A percentile compares a stretch with the other conserved stretches of the same genome.
Conservation (phyloP, 495 filamentous ascomycete genomes). For the Penicillium paradoxum region DNA sequence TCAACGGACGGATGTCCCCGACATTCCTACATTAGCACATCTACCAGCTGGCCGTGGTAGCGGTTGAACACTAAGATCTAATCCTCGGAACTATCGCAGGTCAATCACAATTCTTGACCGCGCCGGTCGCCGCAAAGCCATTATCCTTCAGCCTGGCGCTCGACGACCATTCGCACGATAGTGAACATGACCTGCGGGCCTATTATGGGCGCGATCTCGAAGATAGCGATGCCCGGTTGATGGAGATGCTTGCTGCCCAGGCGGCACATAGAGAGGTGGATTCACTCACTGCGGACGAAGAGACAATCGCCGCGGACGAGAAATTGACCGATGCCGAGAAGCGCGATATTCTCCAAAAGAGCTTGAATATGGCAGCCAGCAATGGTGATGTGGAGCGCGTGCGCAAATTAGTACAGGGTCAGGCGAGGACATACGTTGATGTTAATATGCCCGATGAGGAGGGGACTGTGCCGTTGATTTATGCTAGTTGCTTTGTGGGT, state of each 20-base stretch:
- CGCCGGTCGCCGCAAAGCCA: constrained; percentile 76
- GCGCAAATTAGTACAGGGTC: constrained; percentile 66
- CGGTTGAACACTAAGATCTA: neutral
- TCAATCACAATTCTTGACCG: constrained; percentile 89
- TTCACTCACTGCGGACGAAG: constrained; percentile 68
- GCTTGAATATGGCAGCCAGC: constrained; percentile 91
- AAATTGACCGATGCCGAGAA: constrained; percentile 74
- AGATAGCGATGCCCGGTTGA: constrained; percentile 80
- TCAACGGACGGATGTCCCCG: neutral
- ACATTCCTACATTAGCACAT: neutral
- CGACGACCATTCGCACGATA: constrained; percentile 57
- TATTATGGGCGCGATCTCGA: constrained; percentile 47
- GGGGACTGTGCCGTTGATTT: constrained; percentile 90
- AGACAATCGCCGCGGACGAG: constrained; percentile 67
- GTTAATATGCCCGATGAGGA: constrained; percentile 91
- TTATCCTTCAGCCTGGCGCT: constrained; percentile 79
- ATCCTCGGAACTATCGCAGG: constrained; percentile 45
- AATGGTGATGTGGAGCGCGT: constrained; percentile 89
- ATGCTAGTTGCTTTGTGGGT: constrained; percentile 97
- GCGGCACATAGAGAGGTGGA: constrained; percentile 74
- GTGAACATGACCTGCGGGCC: constrained; percentile 36
- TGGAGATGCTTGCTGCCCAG: constrained; percentile 95
- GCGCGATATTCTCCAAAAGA: constrained; percentile 73
- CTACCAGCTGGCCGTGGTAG: neutral
- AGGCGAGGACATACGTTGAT: constrained; percentile 73